Evolutionary conservation across 2,329 filamentous ascomycete genomes (phyloP), one percentile per base, ranked within the genome.

Genomic region (Lasiodiplodia citricola): DNA sequence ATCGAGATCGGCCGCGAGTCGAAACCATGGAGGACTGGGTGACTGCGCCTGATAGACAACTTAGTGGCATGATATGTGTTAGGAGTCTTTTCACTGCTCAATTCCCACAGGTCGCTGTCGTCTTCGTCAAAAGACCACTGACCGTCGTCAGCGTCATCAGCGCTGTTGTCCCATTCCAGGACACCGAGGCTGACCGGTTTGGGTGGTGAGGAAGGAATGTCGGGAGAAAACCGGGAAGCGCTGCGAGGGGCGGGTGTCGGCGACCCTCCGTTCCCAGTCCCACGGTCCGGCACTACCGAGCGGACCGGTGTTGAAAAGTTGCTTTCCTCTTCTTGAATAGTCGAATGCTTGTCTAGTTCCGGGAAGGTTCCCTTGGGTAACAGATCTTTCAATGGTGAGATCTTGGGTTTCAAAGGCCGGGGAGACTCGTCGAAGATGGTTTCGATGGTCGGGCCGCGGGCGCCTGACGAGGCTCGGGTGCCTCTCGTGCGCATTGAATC

Each of bases 381-480:
- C 21, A 86, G 78, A 71, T 86, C 83, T 69, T 83, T 80, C 56
- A 87, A 77, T 67, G 80, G 79, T 66, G 81, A 77, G 64, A 83
- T 73, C 72, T 80, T 83, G 70, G 79, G 75, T 71, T 82, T 82
- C 35, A 75, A 73, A 18, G 79, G 74, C 8, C 88, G 87, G 44
- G 90, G 91, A 16, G 91, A 92, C 73, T 94, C 92, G 79, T 94
- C 91, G 78, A 94, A 94, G 83, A 94, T 92, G 28, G 89, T 92
- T 75, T 94, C 91, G 62, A 94, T 88, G 60, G 85, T 82, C 18
- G 91, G 91, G 35, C 90, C 91, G 75, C 92, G 89, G 57, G 89
- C 86, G 41, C 88, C 87, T 70, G 89, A 87, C 66, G 87, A 85
- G 70, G 89, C 91, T 70, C 87, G 86, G 11, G 91, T 93, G 50